phyloP scores from a whole-genome alignment of 1,284 basidiomycete genomes.

The Mycena citricolor region DNA sequence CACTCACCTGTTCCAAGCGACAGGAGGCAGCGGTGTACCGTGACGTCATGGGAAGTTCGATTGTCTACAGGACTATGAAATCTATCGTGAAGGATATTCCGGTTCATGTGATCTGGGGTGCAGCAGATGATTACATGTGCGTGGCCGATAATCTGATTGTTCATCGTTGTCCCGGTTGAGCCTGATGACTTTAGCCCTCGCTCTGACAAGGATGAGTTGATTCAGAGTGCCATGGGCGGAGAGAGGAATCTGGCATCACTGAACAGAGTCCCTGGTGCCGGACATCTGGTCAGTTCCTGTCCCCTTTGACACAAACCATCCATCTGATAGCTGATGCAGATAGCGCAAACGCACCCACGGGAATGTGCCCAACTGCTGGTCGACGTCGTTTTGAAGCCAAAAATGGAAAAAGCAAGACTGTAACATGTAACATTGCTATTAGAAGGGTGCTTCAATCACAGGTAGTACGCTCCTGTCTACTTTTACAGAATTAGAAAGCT shows the following conservation, averaged over 20 bases:
- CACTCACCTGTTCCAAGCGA: neutral
- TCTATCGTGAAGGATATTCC: neutral
- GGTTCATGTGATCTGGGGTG: neutral
- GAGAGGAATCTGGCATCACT: slow-evolving; percentile 41
- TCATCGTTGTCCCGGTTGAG: too few species aligned
- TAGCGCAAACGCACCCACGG: neutral
- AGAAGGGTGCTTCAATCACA: too few species aligned
- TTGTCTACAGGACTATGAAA: neutral
- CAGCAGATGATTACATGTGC: slow-evolving; percentile 45
- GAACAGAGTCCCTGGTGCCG: slow-evolving; percentile 33
- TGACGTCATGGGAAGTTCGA: neutral
- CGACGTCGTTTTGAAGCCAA: too few species aligned
- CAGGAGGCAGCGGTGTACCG: neutral
- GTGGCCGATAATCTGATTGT: slow-evolving; percentile 16
- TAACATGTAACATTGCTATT: too few species aligned
- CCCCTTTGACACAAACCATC: neutral
- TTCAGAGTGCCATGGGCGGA: slow-evolving; percentile 37
- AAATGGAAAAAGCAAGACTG: too few species aligned
- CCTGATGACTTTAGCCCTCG: slow-evolving; percentile 32
- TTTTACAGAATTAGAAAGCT: too few species aligned
- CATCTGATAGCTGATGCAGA: neutral
- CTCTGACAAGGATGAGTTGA: slow-evolving; percentile 39
- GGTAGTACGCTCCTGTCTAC: too few species aligned
- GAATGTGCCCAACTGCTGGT: neutral
- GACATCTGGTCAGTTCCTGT: slow-evolving; percentile 36